A percentile compares a stretch with the other conserved stretches of the same genome.
These are phyloP conservation scores for Adansonia digitata DNA, from an alignment of 345 rosid genomes.

Conservation along the genomic window DNA sequence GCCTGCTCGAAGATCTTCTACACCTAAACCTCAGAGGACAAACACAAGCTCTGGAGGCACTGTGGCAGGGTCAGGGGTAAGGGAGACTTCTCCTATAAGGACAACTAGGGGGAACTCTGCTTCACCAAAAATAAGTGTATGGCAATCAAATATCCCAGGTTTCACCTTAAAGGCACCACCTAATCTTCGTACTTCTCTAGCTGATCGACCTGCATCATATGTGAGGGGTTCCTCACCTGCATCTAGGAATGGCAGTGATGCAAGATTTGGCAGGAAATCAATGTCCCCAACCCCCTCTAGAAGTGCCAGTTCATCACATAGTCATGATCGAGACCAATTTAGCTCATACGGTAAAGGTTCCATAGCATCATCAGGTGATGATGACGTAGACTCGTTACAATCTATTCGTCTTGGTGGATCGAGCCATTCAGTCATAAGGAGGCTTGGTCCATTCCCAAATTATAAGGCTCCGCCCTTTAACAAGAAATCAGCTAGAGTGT, in stretches of 20 bases:
- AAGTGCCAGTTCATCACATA: slow-evolving; percentile 81
- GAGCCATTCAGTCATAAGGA: slow-evolving; percentile 44
- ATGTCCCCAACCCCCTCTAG: slow-evolving; percentile 92
- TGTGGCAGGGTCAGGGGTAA: slow-evolving; percentile 39
- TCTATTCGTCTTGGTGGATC: slow-evolving; percentile 50
- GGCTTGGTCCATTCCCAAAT: slow-evolving; percentile 50
- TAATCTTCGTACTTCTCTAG: slow-evolving; percentile 92
- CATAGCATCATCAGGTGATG: slow-evolving; percentile 88
- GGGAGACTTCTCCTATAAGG: slow-evolving; percentile 76
- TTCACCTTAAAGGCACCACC: slow-evolving; percentile 95
- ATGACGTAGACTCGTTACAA: slow-evolving; percentile 69
- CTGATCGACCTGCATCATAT: slow-evolving; percentile 88
- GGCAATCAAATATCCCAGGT: slow-evolving; percentile 94
- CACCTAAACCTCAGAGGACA: slow-evolving; percentile 74
- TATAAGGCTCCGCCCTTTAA: slow-evolving; percentile 60
- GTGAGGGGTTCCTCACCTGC: slow-evolving; percentile 98
- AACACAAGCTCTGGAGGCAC: slow-evolving; percentile 48
- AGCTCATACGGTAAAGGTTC: slow-evolving; percentile 86
- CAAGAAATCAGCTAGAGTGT: slow-evolving; percentile 47
- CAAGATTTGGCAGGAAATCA: slow-evolving; percentile 69
- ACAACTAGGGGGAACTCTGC: slow-evolving; percentile 75
- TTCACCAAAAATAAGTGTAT: slow-evolving; percentile 83
- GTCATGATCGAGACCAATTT: slow-evolving; percentile 82
- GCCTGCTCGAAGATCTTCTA: slow-evolving; percentile 59
- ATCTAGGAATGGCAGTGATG: slow-evolving; percentile 75